Evolutionary conservation across 2,329 filamentous ascomycete species (phyloP).

Genomic region (Paecilomyces sp.): DNA sequence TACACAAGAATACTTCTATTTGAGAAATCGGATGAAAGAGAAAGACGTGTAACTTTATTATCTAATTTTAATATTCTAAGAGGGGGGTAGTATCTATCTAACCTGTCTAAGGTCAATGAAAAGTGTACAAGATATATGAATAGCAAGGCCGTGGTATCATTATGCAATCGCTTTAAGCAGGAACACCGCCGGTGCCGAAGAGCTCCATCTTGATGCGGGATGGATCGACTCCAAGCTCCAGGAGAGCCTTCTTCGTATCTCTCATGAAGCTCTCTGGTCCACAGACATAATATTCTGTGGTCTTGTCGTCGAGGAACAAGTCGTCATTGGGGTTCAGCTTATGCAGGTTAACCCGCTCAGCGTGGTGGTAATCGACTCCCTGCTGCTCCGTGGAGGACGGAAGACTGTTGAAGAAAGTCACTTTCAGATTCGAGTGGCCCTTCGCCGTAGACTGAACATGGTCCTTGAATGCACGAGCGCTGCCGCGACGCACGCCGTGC

Average conservation of each 20-base stretch:
- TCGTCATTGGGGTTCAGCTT: conserved; percentile 46
- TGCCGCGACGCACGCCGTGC: conserved; percentile 48
- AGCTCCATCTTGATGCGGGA: conserved; percentile 60
- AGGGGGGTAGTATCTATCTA: too few relatives aligned
- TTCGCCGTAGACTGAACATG: conserved; percentile 42
- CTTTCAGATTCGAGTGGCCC: conserved; percentile 41
- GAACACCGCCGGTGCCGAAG: conserved; percentile 52
- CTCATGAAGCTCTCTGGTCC: conserved; percentile 66
- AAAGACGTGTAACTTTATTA: too few relatives aligned
- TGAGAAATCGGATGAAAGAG: too few relatives aligned
- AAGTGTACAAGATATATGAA: background rate
- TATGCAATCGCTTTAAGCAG: conserved; percentile 5
- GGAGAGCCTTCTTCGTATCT: conserved; percentile 48
- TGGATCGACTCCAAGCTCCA: conserved; percentile 49
- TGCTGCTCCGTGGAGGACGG: conserved; percentile 38
- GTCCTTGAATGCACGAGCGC: conserved; percentile 45
- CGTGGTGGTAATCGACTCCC: conserved; percentile 54
- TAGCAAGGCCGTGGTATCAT: background rate
- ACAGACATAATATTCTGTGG: conserved; percentile 64
- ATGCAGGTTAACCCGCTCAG: conserved; percentile 53
- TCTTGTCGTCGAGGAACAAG: conserved; percentile 49
- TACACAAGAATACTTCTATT: too few relatives aligned
- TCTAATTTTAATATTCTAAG: too few relatives aligned
- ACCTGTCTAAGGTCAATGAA: too few relatives aligned
- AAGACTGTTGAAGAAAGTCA: conserved; percentile 53